Evolutionary conservation across 2,329 filamentous ascomycete species (phyloP), one percentile per base, ranked within the genome.

Genomic region (Fusarium goolgardi): DNA sequence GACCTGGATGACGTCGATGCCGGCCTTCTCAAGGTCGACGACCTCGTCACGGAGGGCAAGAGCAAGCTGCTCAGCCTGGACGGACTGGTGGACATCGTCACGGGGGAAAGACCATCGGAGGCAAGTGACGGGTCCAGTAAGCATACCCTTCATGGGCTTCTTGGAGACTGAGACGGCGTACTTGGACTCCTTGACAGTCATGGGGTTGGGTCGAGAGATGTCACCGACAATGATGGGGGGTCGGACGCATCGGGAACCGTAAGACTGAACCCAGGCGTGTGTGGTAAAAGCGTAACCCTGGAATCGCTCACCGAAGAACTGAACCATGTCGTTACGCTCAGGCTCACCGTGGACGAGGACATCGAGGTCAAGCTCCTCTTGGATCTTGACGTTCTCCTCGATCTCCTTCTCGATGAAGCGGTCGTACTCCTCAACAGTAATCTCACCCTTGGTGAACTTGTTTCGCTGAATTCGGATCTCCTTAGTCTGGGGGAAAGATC

Each of bases 71-170:
- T 97, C 92, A 79, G 96, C 96, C 87, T 99, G 96, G 77, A 98
- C 91, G 63, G 94, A 97, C 88, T 99, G 96, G 88, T 99, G 96
- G 69, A 99, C 92, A 79, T 99, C 96, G 80, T 97, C 95, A 92
- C 96, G 96, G 77, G 96, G 96, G 93, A 98, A 99, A 67, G 96
- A 99, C 96, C 96, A 99, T 82, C 96, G 91, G 76, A 99, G 86
- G 85, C 96, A 99, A 78, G 96, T 99, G 85, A 99, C 96, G 75
- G 96, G 96, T 65, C 96, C 96, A 82, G 96, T 99, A 80, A 99
- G 90, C 96, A 99, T 99, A 82, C 96, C 96, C 93, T 99, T 99
- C 96, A 99, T 98, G 83, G 96, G 94, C 90, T 97, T 98, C 86
- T 92, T 95, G 81, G 94, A 95, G 82, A 97, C 89, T 59, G 91